Base-by-base conservation (phyloP, 805 yeast genomes). In the Babjeviella inositovora region DNA sequence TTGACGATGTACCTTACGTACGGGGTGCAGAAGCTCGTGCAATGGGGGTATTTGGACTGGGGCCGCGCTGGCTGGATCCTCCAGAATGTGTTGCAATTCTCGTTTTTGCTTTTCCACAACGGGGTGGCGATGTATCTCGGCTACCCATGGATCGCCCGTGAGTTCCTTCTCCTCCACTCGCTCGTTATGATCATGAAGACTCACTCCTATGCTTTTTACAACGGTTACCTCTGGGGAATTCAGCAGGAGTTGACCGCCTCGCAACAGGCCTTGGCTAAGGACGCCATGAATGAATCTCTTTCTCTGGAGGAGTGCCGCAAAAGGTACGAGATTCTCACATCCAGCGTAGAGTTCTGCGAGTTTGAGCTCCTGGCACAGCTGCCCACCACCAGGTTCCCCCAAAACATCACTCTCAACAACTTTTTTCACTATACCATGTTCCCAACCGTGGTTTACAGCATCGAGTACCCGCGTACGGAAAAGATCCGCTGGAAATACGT, bases 131-230 rank as follows among this genome's bases (percentile, higher is more conserved):
- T 72, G 20, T 41, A 41, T 22, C 45, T 53, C 41, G 51, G 59
- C 19, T 77, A 63, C 37, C 82, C 92, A 8, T 90, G 98, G 98
- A 77, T 85, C 23, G 93, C 82, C 2, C 71, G 72, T 39, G 85
- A 85, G 20, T 90, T 81, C 38, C 49, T 90, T 31, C 64, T 81
- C 29, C 53, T 90, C 24, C 98, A 90, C 42, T 68, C 84, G 7
- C 54, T 82, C 23, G 97, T 90, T 2, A 54, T 84, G 32, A 43
- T 92, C 35, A 90, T 90, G 99, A 90, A 90, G 43, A 75, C 76
- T 70, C 97, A 90, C 45, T 84, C 97, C 2, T 90, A 73, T 43
- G 81, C 81, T 2, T 84, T 79, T 39, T 90, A 72, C 51, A 85
- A 85, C 40, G 98, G 97, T 0, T 82, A 87, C 42, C 50, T 90